Base-by-base conservation (phyloP, 202 grass and related monocot genomes). In the Setaria viridis region DNA sequence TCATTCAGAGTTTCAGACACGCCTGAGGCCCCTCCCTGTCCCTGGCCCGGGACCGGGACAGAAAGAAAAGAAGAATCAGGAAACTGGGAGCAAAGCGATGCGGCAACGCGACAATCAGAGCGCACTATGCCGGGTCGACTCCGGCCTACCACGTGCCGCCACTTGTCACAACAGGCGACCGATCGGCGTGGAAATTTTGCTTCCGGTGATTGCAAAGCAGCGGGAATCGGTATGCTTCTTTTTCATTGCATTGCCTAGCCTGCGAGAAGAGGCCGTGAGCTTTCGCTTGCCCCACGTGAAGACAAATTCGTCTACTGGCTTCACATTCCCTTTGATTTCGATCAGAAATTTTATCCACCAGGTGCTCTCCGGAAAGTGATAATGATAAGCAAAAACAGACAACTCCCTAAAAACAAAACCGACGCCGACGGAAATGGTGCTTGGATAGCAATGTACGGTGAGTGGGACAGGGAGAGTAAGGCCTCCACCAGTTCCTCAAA, bases 261-360 rank as follows among this genome's bases (percentile, higher is more conserved):
- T 19, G 33, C 7, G 48, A 53, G 29, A 53, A 5, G 7, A 51
- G 49, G 1, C 7, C 51, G 51, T 37, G 33, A 57, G 72, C 72
- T 56, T 76, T 76, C 34, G 51, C 51, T 19, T 74, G 49, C 3
- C 15, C 72, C 72, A 57, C 72, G n/a, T 13, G 72, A 37, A 33
- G 15, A 54, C 35, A 9, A 25, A 25, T 42, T 76, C 53, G 13
- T 42, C 2, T 43, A 42, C 6, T 19, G 16, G 9, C 16, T 3
- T 0, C 21, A 62, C 33, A 3, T 16, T 16, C 6, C 20, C 55
- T 62, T 59, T 21, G 0, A 29, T 43, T 30, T 62, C 37, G 7
- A 77, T 2, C 74, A 30, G 37, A 30, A 62, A 37, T 37, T 62
- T 62, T 8, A 13, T 29, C 19, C 35, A 29, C 11, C 4, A 48